Evolutionary conservation across 345 rosid genomes (phyloP).

Genomic region (Hibiscus tridactylites): DNA sequence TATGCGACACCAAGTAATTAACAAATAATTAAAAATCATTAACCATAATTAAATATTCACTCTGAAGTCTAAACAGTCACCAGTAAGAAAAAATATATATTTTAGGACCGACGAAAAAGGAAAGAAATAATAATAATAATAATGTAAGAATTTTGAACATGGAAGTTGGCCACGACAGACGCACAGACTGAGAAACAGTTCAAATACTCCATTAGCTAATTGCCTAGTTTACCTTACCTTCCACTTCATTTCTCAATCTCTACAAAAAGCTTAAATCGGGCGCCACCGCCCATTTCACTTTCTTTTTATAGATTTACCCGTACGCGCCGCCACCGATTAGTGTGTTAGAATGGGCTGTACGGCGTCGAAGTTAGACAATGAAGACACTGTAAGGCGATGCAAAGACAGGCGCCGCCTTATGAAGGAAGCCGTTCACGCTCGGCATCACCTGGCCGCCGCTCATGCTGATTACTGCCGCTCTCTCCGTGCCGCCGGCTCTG

Average conservation of each 20-base stretch:
- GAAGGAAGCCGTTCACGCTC: constrained; percentile 75
- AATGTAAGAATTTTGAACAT: not conserved
- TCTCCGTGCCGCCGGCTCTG: constrained; percentile 77
- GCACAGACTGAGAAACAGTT: not conserved
- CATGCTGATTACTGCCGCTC: constrained; percentile 93
- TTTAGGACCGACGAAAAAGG: not conserved
- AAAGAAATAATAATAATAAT: not conserved
- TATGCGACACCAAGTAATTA: too few relatives aligned
- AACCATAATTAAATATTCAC: too few relatives aligned
- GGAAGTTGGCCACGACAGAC: not conserved
- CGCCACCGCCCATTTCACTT: constrained; percentile 6
- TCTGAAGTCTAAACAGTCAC: too few relatives aligned
- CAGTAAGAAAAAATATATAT: too few relatives aligned
- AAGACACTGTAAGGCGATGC: constrained; percentile 84
- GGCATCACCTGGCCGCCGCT: constrained; percentile 83
- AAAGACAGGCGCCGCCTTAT: constrained; percentile 96
- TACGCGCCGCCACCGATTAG: not conserved
- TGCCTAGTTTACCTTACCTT: not conserved
- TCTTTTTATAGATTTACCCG: not conserved
- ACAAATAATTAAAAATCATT: too few relatives aligned
- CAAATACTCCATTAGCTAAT: not conserved
- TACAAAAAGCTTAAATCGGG: not conserved
- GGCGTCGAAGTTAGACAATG: constrained; percentile 89
- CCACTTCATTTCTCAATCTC: not conserved
- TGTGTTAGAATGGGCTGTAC: constrained; percentile 64